Evolutionary conservation across 495 filamentous ascomycete genomes (phyloP).

Genomic region (Astrothelium macrocarpum): DNA sequence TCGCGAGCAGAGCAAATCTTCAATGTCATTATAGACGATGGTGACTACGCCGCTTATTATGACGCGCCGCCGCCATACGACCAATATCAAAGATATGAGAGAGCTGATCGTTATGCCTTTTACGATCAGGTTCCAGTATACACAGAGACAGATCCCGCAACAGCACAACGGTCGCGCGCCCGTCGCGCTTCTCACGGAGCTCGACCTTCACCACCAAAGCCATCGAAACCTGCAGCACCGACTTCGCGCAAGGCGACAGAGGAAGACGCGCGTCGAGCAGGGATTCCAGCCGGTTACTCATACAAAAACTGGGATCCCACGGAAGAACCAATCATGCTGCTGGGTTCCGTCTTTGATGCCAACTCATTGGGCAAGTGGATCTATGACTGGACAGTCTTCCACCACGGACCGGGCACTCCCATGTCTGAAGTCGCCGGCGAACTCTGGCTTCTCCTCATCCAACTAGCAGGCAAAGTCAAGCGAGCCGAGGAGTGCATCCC

Average conservation of each 20-base stretch:
- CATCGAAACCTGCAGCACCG: slow-evolving; percentile 23
- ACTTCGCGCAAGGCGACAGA: slow-evolving; percentile 64
- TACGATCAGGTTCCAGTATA: slow-evolving; percentile 36
- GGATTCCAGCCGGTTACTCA: slow-evolving; percentile 85
- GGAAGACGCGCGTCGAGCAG: slow-evolving; percentile 67
- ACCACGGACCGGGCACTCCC: slow-evolving; percentile 73
- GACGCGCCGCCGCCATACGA: slow-evolving; percentile 35
- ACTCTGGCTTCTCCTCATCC: slow-evolving; percentile 89
- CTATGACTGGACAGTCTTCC: slow-evolving; percentile 98
- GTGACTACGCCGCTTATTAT: slow-evolving; percentile 24
- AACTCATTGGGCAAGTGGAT: slow-evolving; percentile 98
- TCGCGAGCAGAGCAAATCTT: slow-evolving; percentile 29
- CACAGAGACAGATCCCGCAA: slow-evolving; percentile 21
- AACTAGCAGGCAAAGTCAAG: slow-evolving; percentile 93
- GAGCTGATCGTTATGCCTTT: slow-evolving; percentile 28
- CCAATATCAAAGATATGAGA: slow-evolving; percentile 24
- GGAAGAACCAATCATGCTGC: slow-evolving; percentile 83
- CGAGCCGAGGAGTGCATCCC: slow-evolving; percentile 73
- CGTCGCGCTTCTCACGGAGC: slow-evolving; percentile 32
- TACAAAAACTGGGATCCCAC: slow-evolving; percentile 98
- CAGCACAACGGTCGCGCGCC: slow-evolving; percentile 16
- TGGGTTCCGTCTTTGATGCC: slow-evolving; percentile 94
- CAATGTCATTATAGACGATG: slow-evolving; percentile 22
- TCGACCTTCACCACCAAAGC: slow-evolving; percentile 21
- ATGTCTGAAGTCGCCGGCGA: slow-evolving; percentile 91